Percentiles rank a stretch among this genome's conserved stretches.
These are phyloP conservation scores for Solanum corneliomulleri DNA, from an alignment of 257 asterid genomes.

Conservation along the genomic window DNA sequence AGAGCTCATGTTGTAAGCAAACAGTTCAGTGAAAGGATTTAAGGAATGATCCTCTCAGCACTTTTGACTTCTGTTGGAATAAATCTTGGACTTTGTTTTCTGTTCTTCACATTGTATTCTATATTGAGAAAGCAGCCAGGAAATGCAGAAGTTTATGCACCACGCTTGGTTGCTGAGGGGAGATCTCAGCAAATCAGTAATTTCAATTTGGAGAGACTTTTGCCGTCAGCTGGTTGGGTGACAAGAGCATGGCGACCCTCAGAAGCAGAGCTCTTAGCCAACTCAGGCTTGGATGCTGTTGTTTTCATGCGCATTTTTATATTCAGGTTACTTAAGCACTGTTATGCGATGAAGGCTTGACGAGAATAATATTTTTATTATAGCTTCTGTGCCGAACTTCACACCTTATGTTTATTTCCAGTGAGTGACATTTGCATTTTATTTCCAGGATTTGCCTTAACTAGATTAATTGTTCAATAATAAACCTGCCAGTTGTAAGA, in stretches of 20 bases:
- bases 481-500: not conserved
- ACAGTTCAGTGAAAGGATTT: not conserved
- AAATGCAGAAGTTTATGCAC: conserved; percentile 53
- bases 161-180: conserved; percentile 79
- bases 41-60: conserved; percentile 85
- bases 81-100: conserved; percentile 52
- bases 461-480: not conserved
- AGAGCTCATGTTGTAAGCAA: not conserved
- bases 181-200: conserved; percentile 19
- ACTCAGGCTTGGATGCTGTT: conserved; percentile 82
- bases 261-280: conserved; percentile 64
- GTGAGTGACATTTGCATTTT: not conserved
- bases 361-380: not conserved
- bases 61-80: conserved; percentile 87
- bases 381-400: not conserved
- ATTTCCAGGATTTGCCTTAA: not conserved
- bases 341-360: not conserved
- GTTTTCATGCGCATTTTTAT: conserved; percentile 86
- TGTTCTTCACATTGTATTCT: conserved; percentile 50
- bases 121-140: conserved; percentile 60
- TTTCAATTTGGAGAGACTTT: conserved; percentile 23
- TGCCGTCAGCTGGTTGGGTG: conserved; percentile 71
- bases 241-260: conserved; percentile 73
- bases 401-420: not conserved
- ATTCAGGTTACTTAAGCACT: conserved; percentile 43